Base-by-base conservation (phyloP, 345 rosid genomes). In the Sonneratia caseolaris region DNA sequence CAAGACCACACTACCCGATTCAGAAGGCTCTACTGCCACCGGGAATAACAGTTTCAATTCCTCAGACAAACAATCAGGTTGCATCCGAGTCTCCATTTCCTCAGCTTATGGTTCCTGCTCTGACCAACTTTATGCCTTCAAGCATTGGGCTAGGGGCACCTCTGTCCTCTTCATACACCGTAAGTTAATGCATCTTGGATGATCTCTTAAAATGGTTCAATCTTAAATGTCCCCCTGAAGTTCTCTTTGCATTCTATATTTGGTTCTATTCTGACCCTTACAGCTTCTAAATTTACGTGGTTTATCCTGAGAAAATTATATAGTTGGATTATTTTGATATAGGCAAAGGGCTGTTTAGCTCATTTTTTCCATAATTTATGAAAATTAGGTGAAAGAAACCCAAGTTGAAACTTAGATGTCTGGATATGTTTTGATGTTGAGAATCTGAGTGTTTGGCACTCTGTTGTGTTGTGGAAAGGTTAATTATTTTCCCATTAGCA, bases 121-220 rank as follows among this genome's bases (percentile, higher is more conserved):
- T 86, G 47, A 82, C 71, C 75, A 83, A 70, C 78, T 83, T 82
- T 43, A 75, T 74, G 32, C 81, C 91, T 73, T 86, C 89, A 48
- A 79, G 84, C 76, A 85, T 85, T 49, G 86, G 85, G 75, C 84
- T 82, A 16, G 86, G 88, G 79, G 75, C 83, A 13, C 83, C 89
- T 75, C 81, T 86, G 65, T 79, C 90, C 56, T 83, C 95, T 66
- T 78, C 89, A 42, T 86, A 82, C 75, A 82, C 86, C 62, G 97
- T 95, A 87, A 87, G 89, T 74, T 51, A 16, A 47, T 32, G 11
- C 22, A 69, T 69, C 43, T 75, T 48, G 38, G 70, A 48, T 70
- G 59, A 36, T 48, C 13, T 48, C 27, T 70, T 32, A 38, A 70
- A 37, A 55, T 49, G 16, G 32, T 70, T 70, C 4, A 22, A 22